phyloP scores from a whole-genome alignment of 202 grass and related monocot genomes.

The Hordeum pubiflorum region DNA sequence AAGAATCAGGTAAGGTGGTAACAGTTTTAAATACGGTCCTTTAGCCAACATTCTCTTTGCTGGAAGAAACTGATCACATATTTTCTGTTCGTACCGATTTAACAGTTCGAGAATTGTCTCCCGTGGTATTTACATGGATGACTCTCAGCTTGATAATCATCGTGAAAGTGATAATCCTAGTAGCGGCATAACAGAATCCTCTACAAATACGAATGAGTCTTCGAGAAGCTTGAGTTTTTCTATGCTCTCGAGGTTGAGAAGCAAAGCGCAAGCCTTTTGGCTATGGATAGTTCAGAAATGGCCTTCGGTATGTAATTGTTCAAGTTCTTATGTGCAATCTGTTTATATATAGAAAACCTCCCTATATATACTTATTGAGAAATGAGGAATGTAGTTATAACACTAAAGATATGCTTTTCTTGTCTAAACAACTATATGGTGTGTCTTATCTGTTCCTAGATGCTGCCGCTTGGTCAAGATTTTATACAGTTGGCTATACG shows the following conservation, averaged over 20 bases:
- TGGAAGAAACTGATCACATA: conserved; percentile 2
- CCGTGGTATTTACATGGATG: conserved; percentile 71
- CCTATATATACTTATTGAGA: background rate
- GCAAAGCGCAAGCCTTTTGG: conserved; percentile 54
- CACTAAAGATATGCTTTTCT: background rate
- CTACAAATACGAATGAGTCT: conserved; percentile 26
- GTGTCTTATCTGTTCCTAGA: conserved; percentile 30
- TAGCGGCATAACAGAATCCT: conserved; percentile 18
- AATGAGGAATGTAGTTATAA: background rate
- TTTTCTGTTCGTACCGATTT: conserved; percentile 3
- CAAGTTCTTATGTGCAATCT: background rate
- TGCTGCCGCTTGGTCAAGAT: conserved; percentile 82
- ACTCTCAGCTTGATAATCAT: conserved; percentile 53
- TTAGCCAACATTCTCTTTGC: background rate
- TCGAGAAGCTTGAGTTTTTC: conserved; percentile 33
- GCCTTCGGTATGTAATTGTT: conserved; percentile 53
- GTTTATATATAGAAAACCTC: conserved; percentile 5
- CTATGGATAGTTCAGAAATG: conserved; percentile 68
- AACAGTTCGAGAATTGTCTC: conserved; percentile 84
- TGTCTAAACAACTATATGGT: conserved; percentile 10
- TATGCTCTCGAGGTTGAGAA: conserved; percentile 47
- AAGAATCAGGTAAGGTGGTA: conserved; percentile 62
- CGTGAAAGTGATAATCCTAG: conserved; percentile 37
- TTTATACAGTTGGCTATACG: conserved; percentile 75
- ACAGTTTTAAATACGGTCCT: background rate